Evolutionary conservation across 2,329 filamentous ascomycete genomes (phyloP).

Genomic region (Sporothrix phasma): DNA sequence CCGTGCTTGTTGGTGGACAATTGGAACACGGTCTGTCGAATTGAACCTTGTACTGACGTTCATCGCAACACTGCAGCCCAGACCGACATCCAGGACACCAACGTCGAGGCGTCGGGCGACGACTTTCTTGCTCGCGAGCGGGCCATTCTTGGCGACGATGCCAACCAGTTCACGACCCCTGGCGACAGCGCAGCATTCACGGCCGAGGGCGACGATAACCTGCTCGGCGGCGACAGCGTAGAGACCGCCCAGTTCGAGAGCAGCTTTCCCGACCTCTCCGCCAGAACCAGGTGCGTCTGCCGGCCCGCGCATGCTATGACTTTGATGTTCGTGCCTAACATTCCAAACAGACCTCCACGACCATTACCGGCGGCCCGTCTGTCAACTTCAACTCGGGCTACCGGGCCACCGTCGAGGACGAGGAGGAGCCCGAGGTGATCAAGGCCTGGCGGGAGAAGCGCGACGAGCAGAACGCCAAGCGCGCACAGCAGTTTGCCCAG

Average conservation of each 20-base stretch:
- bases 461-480: conserved; percentile 71
- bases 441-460: conserved; percentile 87
- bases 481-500: conserved; percentile 69
- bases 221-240: conserved; percentile 54
- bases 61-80: conserved; percentile 43
- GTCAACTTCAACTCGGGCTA: conserved; percentile 54
- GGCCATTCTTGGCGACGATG: conserved; percentile 83
- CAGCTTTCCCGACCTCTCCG: conserved; percentile 74
- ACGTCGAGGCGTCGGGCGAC: conserved; percentile 52
- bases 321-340: background rate
- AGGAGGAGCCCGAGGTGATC: conserved; percentile 82
- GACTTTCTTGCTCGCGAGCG: conserved; percentile 91
- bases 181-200: conserved; percentile 44
- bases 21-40: background rate
- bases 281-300: conserved; percentile 52
- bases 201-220: conserved; percentile 51
- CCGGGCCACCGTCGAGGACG: conserved; percentile 48
- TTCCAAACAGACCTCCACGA: conserved; percentile 29
- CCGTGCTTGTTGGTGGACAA: background rate
- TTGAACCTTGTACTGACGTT: background rate
- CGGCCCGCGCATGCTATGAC: background rate
- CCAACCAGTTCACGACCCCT: conserved; percentile 73
- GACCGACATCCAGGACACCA: conserved; percentile 51
- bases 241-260: conserved; percentile 60
- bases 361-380: conserved; percentile 68